phyloP scores from a whole-genome alignment of 169 alveolate genomes.

The Plasmodium knowlesi region DNA sequence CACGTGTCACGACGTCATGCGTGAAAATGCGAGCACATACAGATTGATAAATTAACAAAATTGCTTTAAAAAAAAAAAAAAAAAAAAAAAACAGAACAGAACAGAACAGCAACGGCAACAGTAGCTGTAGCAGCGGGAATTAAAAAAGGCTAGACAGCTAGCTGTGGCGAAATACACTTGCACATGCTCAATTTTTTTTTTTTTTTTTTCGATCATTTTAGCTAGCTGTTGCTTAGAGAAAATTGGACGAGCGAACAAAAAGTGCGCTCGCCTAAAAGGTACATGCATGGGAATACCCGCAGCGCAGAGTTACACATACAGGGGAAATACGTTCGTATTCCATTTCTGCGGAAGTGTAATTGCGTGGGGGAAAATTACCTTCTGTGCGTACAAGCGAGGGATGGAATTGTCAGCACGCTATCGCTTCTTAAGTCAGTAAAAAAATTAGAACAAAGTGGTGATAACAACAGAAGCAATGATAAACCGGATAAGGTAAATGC shows the following conservation, averaged over 20 bases:
- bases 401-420: not conserved
- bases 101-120: not conserved
- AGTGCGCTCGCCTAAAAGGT: not conserved
- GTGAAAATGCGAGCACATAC: not conserved
- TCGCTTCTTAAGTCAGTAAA: not conserved
- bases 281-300: not conserved
- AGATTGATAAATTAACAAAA: not conserved
- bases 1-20: not conserved
- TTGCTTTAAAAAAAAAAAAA: not conserved
- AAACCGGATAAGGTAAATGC: not conserved
- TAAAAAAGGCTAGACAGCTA: not conserved
- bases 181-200: not conserved
- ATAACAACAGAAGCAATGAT: not conserved
- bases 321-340: conserved; percentile 1
- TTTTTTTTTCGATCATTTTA: not conserved
- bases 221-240: not conserved
- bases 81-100: not conserved
- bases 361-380: not conserved
- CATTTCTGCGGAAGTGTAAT: not conserved
- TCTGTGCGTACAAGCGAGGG: not conserved
- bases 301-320: not conserved
- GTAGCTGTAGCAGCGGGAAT: not conserved
- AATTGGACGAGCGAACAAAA: not conserved
- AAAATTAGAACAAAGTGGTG: not conserved
- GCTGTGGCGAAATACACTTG: not conserved